Conservation (phyloP, 1,284 basidiomycete species). For the Trametes polyzona region DNA sequence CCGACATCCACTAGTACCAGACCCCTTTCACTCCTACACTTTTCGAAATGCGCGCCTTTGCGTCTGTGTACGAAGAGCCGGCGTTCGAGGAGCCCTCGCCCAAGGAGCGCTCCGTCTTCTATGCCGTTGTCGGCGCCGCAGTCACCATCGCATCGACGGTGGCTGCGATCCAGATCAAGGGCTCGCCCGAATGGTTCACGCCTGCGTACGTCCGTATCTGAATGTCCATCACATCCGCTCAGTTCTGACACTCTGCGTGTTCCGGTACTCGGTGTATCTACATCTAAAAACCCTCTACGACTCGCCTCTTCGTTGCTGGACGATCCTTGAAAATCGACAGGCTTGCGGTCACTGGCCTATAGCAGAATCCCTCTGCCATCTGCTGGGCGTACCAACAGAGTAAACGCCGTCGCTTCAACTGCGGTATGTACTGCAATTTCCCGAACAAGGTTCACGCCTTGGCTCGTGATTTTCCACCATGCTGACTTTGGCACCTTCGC, state of each 20-base stretch:
- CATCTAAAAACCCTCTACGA: too few species aligned
- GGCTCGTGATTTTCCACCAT: not conserved
- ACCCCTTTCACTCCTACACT: not conserved
- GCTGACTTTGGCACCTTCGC: not conserved
- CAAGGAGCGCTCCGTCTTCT: constrained; percentile 23
- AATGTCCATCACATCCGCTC: not conserved
- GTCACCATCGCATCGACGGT: constrained; percentile 27
- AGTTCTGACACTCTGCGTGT: not conserved
- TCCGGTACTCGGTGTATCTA: too few species aligned
- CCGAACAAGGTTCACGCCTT: not conserved
- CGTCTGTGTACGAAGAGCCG: constrained; percentile 25
- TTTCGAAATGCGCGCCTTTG: constrained; percentile 20
- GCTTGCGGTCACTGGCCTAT: constrained; percentile 17
- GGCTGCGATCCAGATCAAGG: constrained; percentile 22
- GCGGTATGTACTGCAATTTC: not conserved
- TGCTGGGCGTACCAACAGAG: not conserved
- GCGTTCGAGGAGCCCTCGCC: constrained; percentile 20
- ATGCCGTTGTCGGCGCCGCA: constrained; percentile 22
- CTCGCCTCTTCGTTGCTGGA: not conserved
- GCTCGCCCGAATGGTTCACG: constrained; percentile 21
- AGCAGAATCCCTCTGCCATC: not conserved
- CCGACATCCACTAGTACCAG: not conserved
- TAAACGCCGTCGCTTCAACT: not conserved
- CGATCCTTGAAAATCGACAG: not conserved
- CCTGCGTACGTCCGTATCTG: constrained; percentile 28